These are phyloP conservation scores for Pleurotus pulmonarius DNA, from an alignment of 768 basidiomycete species.

Conservation along the genomic window DNA sequence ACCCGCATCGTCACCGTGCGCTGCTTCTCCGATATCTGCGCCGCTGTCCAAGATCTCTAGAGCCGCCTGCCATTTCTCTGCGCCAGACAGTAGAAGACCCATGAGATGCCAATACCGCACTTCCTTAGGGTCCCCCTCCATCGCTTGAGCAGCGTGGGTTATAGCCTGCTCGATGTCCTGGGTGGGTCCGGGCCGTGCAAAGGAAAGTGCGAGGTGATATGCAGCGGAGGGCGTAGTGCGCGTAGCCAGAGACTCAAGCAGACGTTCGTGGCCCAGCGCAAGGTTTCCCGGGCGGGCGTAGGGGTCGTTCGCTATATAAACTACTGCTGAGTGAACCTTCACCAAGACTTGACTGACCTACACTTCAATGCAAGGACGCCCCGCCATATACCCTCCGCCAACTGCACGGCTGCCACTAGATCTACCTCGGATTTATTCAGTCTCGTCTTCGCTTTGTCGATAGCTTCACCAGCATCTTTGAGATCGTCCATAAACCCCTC, in stretches of 20 bases:
- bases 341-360: slow-evolving; percentile 20
- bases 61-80: slow-evolving; percentile 79
- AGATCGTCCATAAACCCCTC: slow-evolving; percentile 53
- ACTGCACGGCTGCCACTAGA: slow-evolving; percentile 53
- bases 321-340: background rate
- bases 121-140: slow-evolving; percentile 61
- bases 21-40: slow-evolving; percentile 51
- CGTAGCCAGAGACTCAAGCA: slow-evolving; percentile 43
- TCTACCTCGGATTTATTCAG: slow-evolving; percentile 46
- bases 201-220: slow-evolving; percentile 80
- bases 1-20: slow-evolving; percentile 25
- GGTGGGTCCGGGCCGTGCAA: slow-evolving; percentile 57
- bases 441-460: slow-evolving; percentile 59
- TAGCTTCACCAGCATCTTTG: slow-evolving; percentile 54
- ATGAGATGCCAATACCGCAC: slow-evolving; percentile 90
- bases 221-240: slow-evolving; percentile 54
- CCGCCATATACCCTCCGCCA: slow-evolving; percentile 74
- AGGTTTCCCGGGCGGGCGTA: slow-evolving; percentile 49
- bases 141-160: slow-evolving; percentile 61
- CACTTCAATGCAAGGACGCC: slow-evolving; percentile 70
- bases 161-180: slow-evolving; percentile 70
- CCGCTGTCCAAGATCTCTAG: slow-evolving; percentile 76
- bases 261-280: slow-evolving; percentile 50
- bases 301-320: slow-evolving; percentile 57
- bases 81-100: slow-evolving; percentile 73